Percentiles rank a stretch among this genome's conserved stretches.
Conservation (phyloP, 1,139 yeast species). For the Debaryomyces coudertii region DNA sequence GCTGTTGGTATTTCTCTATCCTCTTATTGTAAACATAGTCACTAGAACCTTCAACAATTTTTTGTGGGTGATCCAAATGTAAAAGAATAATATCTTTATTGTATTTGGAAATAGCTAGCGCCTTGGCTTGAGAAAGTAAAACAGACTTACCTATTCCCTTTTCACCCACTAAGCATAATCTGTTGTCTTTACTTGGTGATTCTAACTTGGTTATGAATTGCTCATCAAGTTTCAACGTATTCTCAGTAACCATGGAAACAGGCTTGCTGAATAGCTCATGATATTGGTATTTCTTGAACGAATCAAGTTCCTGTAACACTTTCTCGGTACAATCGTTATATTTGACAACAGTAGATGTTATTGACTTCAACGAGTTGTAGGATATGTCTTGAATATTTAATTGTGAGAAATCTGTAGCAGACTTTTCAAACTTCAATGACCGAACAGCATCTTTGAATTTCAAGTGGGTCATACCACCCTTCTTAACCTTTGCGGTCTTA, state of each 20-base stretch:
- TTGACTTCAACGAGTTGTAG: conserved; percentile 15
- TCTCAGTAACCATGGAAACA: conserved; percentile 50
- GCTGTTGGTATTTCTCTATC: conserved; percentile 66
- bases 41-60: conserved; percentile 68
- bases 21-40: conserved; percentile 64
- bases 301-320: conserved; percentile 46
- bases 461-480: conserved; percentile 50
- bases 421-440: conserved; percentile 36
- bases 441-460: conserved; percentile 45
- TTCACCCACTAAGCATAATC: conserved; percentile 66
- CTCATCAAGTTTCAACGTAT: conserved; percentile 30
- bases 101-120: conserved; percentile 49
- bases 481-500: conserved; percentile 31
- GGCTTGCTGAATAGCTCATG: conserved; percentile 65
- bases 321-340: conserved; percentile 26
- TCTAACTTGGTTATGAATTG: conserved; percentile 31
- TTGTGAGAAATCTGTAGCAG: conserved; percentile 26
- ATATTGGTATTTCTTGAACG: conserved; percentile 66
- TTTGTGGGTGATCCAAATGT: conserved; percentile 66
- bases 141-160: conserved; percentile 84
- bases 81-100: conserved; percentile 57
- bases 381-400: conserved; percentile 23
- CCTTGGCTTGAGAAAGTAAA: conserved; percentile 70
- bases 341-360: conserved; percentile 25
- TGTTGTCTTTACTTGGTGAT: conserved; percentile 37